Evolutionary conservation across 441 rosid genomes (phyloP), one percentile per base, ranked within the genome.

Genomic region (Pelargonium myrrhifolium): DNA sequence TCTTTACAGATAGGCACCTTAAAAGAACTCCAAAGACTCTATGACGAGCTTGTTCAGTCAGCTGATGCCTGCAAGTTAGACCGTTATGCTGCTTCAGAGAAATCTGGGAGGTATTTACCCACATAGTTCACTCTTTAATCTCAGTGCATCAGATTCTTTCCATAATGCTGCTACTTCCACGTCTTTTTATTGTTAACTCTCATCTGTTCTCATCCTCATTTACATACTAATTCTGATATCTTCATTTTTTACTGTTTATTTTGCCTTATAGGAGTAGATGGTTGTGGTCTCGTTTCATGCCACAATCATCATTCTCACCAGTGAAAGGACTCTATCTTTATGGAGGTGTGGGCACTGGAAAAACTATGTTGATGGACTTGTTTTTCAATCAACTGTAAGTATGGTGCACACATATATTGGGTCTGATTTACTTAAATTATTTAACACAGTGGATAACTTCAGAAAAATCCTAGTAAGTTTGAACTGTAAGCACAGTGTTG

Each of bases 361-460:
- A 94, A 83, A 94, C 99, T 56, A 94, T 94, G 99, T 79, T 94
- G 85, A 89, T 94, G 99, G 99, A 94, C 79, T 81, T 94, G 75
- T 94, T 92, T 85, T 94, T 74, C 64, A 75, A 83, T 74, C 97
- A 87, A 75, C 51, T 94, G 97, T 93, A 84, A 81, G 96, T 73
- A 77, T 60, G 65, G 64, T 56, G 11, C 14, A 40, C 66, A 5
- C 28, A 39, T 63, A 67, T 65, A n/a, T 22, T 64, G 62, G 47
- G 17, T 64, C 22, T 64, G 9, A 1, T 18, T 72, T 69, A 24
- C 22, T 43, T 45, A 49, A 6, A 22, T 45, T 53, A 49, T 43
- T 22, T 55, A 64, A 55, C 40, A 68, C 47, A 45, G 15, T 39
- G 59, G 61, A 21, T 70, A 55, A 24, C 9, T 31, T 40, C 43